These are phyloP conservation scores for Hypoxylon fuscum DNA, from an alignment of 495 filamentous ascomycete genomes.

Conservation along the genomic window DNA sequence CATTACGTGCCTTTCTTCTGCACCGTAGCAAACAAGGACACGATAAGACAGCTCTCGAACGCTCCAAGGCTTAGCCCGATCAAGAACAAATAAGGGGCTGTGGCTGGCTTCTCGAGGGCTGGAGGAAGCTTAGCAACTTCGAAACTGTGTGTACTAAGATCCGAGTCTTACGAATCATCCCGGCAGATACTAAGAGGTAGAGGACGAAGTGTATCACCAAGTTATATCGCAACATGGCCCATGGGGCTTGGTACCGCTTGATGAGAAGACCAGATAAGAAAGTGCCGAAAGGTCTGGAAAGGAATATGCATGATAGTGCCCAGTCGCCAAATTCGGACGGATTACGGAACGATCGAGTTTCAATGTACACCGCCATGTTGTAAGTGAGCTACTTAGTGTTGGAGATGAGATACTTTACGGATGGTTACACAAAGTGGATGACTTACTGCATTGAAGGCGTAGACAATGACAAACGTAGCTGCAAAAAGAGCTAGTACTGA, in stretches of 20 bases:
- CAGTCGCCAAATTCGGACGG: conserved; percentile 6
- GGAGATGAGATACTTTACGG: background rate
- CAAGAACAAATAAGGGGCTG: conserved; percentile 1
- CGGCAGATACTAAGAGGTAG: conserved; percentile 1
- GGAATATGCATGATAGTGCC: conserved; percentile 8
- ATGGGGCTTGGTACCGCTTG: conserved; percentile 1
- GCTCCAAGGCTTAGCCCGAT: conserved; percentile 2
- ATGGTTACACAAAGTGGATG: too few species aligned
- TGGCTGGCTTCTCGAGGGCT: background rate
- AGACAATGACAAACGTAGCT: conserved; percentile 1
- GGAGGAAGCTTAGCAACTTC: background rate
- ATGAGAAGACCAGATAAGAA: background rate
- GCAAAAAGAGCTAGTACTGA: background rate
- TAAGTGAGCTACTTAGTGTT: conserved; percentile 4
- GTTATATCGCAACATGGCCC: conserved; percentile 1
- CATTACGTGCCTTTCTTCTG: background rate
- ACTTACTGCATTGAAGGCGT: conserved; percentile 5
- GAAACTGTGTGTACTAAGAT: background rate
- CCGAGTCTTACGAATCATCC: conserved; percentile 5
- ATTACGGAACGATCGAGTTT: background rate
- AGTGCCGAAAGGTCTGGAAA: conserved; percentile 4
- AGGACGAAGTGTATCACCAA: conserved; percentile 4
- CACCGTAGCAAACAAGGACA: conserved; percentile 6
- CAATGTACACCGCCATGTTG: conserved; percentile 8
- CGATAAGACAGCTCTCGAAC: conserved; percentile 11